Conservation (phyloP, 2,329 filamentous ascomycete genomes). For the Sporothrix protearum region DNA sequence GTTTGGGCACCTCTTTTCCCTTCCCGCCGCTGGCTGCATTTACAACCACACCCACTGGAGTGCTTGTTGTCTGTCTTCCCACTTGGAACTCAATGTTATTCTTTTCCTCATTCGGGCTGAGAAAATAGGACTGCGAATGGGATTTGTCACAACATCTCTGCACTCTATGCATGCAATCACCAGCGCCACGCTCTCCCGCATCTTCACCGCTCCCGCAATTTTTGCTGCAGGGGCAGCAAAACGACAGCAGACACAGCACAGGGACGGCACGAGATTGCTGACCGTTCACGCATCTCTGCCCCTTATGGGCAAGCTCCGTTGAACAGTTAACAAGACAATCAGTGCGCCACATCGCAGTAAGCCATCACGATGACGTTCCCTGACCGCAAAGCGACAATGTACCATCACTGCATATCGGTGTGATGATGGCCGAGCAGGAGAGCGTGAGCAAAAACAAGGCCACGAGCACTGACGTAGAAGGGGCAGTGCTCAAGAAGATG, state of each 20-base stretch:
- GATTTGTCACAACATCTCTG: neutral
- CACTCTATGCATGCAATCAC: neutral
- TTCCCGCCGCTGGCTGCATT: neutral
- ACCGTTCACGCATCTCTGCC: neutral
- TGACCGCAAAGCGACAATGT: neutral
- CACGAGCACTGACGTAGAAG: neutral
- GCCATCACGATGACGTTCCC: neutral
- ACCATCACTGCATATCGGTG: neutral
- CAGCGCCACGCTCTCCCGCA: neutral
- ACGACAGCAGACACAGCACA: neutral
- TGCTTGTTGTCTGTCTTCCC: neutral
- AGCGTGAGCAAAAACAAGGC: neutral
- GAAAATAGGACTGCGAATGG: neutral
- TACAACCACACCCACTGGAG: neutral
- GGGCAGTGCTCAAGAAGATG: neutral
- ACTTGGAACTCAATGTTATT: neutral
- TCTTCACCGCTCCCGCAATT: conserved; percentile 10
- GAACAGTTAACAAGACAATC: neutral
- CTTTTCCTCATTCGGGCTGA: neutral
- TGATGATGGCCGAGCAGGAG: neutral
- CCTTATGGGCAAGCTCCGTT: neutral
- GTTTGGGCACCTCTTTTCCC: neutral
- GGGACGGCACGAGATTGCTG: conserved; percentile 17
- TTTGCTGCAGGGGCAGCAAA: neutral
- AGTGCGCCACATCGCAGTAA: neutral